Conservation (phyloP, 2,329 filamentous ascomycete genomes). For the Immersiporthe knoxdaviesiana region DNA sequence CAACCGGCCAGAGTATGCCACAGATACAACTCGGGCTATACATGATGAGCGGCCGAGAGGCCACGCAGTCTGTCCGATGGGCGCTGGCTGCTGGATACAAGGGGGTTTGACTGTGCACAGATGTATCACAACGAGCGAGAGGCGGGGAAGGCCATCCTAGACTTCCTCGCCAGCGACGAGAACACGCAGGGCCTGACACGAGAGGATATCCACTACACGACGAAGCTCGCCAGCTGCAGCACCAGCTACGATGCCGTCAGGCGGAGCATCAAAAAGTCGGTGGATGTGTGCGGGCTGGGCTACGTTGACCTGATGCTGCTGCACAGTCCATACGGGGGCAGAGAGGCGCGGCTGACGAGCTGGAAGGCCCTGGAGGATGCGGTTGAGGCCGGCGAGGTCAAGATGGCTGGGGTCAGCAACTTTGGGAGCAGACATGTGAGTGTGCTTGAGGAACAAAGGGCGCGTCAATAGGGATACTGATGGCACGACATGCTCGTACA, state of each 20-base stretch:
- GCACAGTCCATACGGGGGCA: conserved; percentile 79
- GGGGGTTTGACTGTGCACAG: conserved; percentile 56
- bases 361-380: conserved; percentile 81
- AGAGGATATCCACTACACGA: conserved; percentile 78
- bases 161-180: conserved; percentile 53
- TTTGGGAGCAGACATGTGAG: conserved; percentile 74
- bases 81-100: conserved; percentile 59
- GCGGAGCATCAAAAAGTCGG: conserved; percentile 65
- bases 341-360: conserved; percentile 66
- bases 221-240: conserved; percentile 71
- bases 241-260: conserved; percentile 69
- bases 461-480: conserved; percentile 6
- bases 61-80: conserved; percentile 58
- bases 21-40: conserved; percentile 76
- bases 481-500: conserved; percentile 35
- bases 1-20: conserved; percentile 70
- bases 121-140: conserved; percentile 71
- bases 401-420: conserved; percentile 75
- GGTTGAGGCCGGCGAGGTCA: conserved; percentile 70
- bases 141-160: conserved; percentile 66
- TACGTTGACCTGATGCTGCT: conserved; percentile 82
- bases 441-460: conserved; percentile 26
- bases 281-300: conserved; percentile 67
- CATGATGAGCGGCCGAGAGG: conserved; percentile 67
- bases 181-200: conserved; percentile 56